Percentiles rank a stretch among this genome's conserved stretches.
phyloP scores from a whole-genome alignment of 768 basidiomycete genomes.

The Leccinellum albellum region DNA sequence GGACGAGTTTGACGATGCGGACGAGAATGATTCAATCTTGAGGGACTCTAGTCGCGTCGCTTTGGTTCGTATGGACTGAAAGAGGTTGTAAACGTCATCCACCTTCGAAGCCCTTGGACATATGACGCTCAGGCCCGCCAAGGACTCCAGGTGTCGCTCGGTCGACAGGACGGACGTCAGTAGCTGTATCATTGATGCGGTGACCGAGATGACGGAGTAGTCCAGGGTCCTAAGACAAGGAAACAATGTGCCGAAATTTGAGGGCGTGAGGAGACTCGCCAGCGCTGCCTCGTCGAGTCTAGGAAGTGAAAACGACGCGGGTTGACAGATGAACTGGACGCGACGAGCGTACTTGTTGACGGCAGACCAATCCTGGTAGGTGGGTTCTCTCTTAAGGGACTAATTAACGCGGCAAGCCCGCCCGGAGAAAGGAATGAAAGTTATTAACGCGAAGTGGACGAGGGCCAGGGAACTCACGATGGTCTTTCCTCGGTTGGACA shows the following conservation, averaged over 20 bases:
- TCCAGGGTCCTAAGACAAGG: constrained; percentile 26
- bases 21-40: constrained; percentile 21
- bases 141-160: constrained; percentile 9
- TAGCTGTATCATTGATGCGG: constrained; percentile 17
- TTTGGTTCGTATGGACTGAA: constrained; percentile 22
- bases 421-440: not conserved
- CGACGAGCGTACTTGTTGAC: constrained; percentile 25
- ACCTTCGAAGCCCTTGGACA: constrained; percentile 20
- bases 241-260: constrained; percentile 21
- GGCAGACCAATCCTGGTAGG: constrained; percentile 20
- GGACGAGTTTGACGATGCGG: constrained; percentile 6
- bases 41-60: constrained; percentile 18
- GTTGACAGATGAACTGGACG: constrained; percentile 21
- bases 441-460: not conserved
- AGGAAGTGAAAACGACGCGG: constrained; percentile 19
- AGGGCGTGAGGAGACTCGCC: constrained; percentile 16
- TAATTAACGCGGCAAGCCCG: not conserved
- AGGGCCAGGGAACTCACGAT: constrained; percentile 18
- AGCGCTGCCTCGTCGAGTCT: constrained; percentile 26
- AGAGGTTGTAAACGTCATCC: constrained; percentile 19
- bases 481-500: constrained; percentile 13
- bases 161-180: constrained; percentile 20
- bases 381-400: constrained; percentile 20
- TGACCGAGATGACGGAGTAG: constrained; percentile 25
- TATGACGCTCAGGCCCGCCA: constrained; percentile 23